Base-by-base conservation (phyloP, 2,329 filamentous ascomycete species). In the Talaromyces sp. region DNA sequence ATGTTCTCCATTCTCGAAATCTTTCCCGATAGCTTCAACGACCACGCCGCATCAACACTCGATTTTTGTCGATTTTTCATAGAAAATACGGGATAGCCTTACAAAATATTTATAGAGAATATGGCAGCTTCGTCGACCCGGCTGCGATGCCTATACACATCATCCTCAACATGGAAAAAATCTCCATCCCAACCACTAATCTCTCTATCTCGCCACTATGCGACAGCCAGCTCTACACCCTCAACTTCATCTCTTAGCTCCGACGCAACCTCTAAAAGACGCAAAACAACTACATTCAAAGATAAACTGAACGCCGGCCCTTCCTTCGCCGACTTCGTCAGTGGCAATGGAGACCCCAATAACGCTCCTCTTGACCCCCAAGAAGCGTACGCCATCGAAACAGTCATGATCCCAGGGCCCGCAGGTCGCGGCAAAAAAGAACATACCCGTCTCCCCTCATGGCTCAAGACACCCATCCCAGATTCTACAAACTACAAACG, bases 391-490 rank as follows among this genome's bases (percentile, higher is more conserved):
- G 83, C 85, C 60, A 81, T 89, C 67, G 84, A 85, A 69, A 88
- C 85, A 13, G 87, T 85, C 8, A 81, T 86, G 68, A 84, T 87
- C 43, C 56, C 56, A 1, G 87, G 86, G 11, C 86, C 85, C 1
- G 82, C 82, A 68, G 86, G 86, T 64, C 85, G 83, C 9, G 48
- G 48, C 74, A 86, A 88, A 79, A 87, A 87, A 75, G 82, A 85
- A 72, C 87, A 89, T 72, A 89, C 87, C 58, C 88, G 95, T 57
- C 83, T 99, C 58, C 95, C 95, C 22, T 86, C 90, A 70, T 99
- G 95, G 95, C 87, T 99, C 68, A 97, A 98, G 84, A 99, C 94
- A 24, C 91, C 93, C 1, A 95, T 99, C 64, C 95, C 95, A 0
- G 87, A 88, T 13, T 89, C 89, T 67, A 90, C 86, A 65, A 96